Percentiles rank a stretch among this genome's conserved stretches.
Evolutionary conservation across 352 stramenopile genomes (phyloP).

Genomic region (Pythium folliculosum): DNA sequence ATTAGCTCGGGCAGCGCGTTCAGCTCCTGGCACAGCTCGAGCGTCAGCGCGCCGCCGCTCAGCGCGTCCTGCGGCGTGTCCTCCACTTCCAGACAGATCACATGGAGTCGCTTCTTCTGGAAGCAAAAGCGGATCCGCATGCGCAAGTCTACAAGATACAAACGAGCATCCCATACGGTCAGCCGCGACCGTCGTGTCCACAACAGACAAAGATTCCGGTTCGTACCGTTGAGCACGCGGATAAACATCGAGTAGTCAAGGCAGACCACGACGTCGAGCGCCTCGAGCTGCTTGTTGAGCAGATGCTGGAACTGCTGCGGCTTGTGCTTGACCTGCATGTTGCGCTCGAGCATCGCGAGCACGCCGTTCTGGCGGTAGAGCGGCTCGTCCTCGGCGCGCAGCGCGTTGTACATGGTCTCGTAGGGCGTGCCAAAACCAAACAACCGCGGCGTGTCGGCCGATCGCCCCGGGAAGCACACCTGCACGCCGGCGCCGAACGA

Average conservation of each 20-base stretch:
- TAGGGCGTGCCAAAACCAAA: conserved; percentile 56
- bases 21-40: conserved; percentile 42
- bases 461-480: conserved; percentile 47
- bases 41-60: conserved; percentile 33
- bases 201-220: neutral
- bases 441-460: conserved; percentile 22
- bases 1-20: conserved; percentile 16
- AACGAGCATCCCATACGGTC: neutral
- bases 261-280: conserved; percentile 55
- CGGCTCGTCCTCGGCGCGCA: conserved; percentile 36
- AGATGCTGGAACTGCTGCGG: conserved; percentile 54
- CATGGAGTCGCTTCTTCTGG: conserved; percentile 35
- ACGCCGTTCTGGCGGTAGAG: conserved; percentile 36
- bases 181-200: neutral
- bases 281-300: conserved; percentile 35
- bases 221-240: conserved; percentile 24
- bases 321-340: conserved; percentile 47
- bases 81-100: conserved; percentile 59
- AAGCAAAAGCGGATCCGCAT: conserved; percentile 29
- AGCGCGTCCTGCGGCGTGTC: conserved; percentile 46
- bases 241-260: conserved; percentile 46
- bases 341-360: conserved; percentile 51
- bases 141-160: conserved; percentile 20
- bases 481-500: conserved; percentile 49
- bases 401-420: conserved; percentile 45